These are phyloP conservation scores for Ormosia emarginata DNA, from an alignment of 306 rosid genomes.

Conservation along the genomic window DNA sequence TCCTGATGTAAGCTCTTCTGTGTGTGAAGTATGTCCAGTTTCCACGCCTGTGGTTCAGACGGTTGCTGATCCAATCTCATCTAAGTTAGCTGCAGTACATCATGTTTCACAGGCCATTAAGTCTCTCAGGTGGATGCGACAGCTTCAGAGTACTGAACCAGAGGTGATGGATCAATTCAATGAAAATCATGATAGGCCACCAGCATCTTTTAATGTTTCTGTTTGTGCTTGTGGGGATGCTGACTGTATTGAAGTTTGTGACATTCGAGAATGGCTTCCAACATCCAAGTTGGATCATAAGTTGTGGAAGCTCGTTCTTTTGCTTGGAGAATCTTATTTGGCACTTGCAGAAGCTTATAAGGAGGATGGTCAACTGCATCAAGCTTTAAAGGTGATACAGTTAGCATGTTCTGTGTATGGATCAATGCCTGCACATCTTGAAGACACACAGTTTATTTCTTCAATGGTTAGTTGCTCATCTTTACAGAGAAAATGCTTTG, in stretches of 20 bases:
- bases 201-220: conserved; percentile 56
- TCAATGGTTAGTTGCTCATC: conserved; percentile 67
- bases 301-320: conserved; percentile 93
- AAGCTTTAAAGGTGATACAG: conserved; percentile 82
- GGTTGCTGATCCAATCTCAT: conserved; percentile 90
- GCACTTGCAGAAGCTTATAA: conserved; percentile 88
- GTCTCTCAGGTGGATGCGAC: conserved; percentile 93
- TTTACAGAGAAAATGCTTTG: conserved; percentile 32
- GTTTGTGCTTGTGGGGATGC: conserved; percentile 97
- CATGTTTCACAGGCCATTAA: conserved; percentile 98
- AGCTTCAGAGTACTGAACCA: conserved; percentile 71
- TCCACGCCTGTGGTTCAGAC: conserved; percentile 66
- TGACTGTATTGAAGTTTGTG: conserved; percentile 97
- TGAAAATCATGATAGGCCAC: conserved; percentile 42
- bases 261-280: conserved; percentile 96
- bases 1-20: conserved; percentile 41
- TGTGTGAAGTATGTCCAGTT: conserved; percentile 49
- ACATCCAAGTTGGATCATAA: conserved; percentile 81
- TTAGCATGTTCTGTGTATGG: conserved; percentile 92
- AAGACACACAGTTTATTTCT: conserved; percentile 78
- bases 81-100: conserved; percentile 92
- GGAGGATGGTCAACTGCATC: conserved; percentile 80
- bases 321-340: conserved; percentile 96
- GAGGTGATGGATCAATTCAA: conserved; percentile 45
- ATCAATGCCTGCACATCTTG: conserved; percentile 94